Conservation (phyloP, 345 rosid genomes). For the Corchorus capsularis region DNA sequence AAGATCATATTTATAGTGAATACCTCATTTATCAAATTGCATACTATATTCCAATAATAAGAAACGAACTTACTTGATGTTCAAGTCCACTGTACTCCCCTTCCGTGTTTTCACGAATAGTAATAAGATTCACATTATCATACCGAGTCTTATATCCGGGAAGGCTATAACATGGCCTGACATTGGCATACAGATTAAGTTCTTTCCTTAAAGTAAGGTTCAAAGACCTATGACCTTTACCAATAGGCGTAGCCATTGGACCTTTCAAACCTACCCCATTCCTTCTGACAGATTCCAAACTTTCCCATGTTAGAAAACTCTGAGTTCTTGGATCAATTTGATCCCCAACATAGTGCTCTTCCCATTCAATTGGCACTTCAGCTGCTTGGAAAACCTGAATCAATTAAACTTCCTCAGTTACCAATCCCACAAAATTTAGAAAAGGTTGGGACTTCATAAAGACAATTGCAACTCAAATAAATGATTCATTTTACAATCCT, state of each 20-base stretch:
- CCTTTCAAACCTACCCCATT: conserved; percentile 96
- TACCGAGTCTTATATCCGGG: conserved; percentile 94
- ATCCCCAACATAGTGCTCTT: conserved; percentile 81
- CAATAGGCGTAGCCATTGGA: conserved; percentile 99
- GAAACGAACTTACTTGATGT: conserved; percentile 73
- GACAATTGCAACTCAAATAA: background rate
- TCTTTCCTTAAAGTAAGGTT: conserved; percentile 94
- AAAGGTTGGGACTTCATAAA: background rate
- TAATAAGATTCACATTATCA: conserved; percentile 86
- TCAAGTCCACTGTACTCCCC: conserved; percentile 99
- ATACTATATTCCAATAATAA: conserved; percentile 9
- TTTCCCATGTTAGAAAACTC: conserved; percentile 96
- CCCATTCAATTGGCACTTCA: conserved; percentile 97
- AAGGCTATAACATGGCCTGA: conserved; percentile 98
- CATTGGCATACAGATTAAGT: conserved; percentile 92
- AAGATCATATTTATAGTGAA: conserved; percentile 1
- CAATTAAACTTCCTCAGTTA: background rate
- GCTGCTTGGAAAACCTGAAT: conserved; percentile 69
- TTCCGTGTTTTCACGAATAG: conserved; percentile 97
- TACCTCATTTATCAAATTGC: background rate
- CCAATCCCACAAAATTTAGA: background rate
- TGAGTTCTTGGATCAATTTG: conserved; percentile 95
- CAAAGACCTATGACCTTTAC: conserved; percentile 98
- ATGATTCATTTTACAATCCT: background rate
- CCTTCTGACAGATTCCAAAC: conserved; percentile 88